Evolutionary conservation across 1,284 basidiomycete genomes (phyloP), one percentile per base, ranked within the genome.

Genomic region (Ceratobasidium sp.): DNA sequence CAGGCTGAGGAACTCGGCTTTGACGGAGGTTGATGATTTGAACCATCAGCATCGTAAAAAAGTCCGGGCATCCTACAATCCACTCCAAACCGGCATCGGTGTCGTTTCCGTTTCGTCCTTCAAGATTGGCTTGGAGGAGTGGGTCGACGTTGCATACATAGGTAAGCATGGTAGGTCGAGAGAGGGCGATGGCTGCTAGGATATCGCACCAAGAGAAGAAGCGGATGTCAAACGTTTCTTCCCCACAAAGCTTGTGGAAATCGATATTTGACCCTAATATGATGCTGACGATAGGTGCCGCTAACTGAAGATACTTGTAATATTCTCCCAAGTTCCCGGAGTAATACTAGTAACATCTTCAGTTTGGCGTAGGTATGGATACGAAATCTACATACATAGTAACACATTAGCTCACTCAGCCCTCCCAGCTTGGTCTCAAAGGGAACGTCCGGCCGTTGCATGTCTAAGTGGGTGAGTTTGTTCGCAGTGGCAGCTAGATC

Each of bases 131-230:
- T 12, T 21, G 21, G 28, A 49, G 42, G n/a, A 60, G 21, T 11
- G 11, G 23, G 1, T 51, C 46, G 42, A 51, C 25, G 42, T 60
- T 25, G 28, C n/a, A 51, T n/a, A 40, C 23, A 40, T 70, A 70
- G 44, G n/a, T 14, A 16, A 70, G 44, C 21, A 33, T n/a, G 9
- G 67, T 70, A 11, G 67, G 67, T 2, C 46, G 54, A 3, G 56
- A 70, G 16, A 38, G n/a, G 9, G 67, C 67, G 9, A 70, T 40
- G 16, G 67, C 25, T 28, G 42, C 42, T n/a, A 59, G 40, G 12
- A 69, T 59, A 30, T 69, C 66, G 66, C 66, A 69, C 66, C 66
- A 67, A 30, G 64, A 36, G 18, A 67, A 56, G 16, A 33, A 40
- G 5, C 51, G 51, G 16, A 67, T 46, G 40, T 67, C 64, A 33